phyloP scores from a whole-genome alignment of 352 stramenopile species.

The Pythium pyrilobum region DNA sequence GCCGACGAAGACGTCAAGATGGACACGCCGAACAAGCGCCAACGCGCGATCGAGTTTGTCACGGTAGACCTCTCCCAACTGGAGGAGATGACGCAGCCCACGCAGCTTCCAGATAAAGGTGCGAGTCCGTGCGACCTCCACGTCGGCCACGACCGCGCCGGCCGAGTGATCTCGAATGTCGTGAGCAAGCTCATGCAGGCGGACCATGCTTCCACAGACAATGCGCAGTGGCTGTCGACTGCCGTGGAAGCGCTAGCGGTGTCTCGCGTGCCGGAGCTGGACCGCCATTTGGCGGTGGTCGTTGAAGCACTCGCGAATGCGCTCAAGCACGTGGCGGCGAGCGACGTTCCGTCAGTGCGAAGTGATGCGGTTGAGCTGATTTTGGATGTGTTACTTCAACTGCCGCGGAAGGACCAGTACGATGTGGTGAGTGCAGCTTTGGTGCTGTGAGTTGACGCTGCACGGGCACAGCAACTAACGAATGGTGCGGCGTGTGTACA shows the following conservation, averaged over 20 bases:
- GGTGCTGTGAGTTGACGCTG: too few species aligned
- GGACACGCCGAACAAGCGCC: constrained; percentile 14
- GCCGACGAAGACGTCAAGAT: constrained; percentile 5
- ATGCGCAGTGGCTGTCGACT: constrained; percentile 11
- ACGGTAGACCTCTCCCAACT: constrained; percentile 17
- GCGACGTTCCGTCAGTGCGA: constrained; percentile 3
- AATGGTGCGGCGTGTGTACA: neutral
- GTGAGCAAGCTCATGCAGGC: constrained; percentile 2
- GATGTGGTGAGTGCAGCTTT: constrained; percentile 6
- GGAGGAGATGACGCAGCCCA: constrained; percentile 15
- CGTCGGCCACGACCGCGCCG: neutral
- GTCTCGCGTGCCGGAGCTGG: constrained; percentile 1
- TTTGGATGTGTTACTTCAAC: constrained; percentile 10
- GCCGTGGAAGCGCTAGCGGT: constrained; percentile 5
- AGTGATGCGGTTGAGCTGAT: constrained; percentile 16
- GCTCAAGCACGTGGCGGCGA: constrained; percentile 8
- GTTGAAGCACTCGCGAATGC: constrained; percentile 15
- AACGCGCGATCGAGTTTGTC: neutral
- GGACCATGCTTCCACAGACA: neutral
- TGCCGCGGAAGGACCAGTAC: constrained; percentile 13
- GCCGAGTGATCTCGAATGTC: constrained; percentile 2
- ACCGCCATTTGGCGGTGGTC: constrained; percentile 1
- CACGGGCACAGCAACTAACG: too few species aligned
- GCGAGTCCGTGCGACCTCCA: neutral
- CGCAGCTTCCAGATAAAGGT: constrained; percentile 1